Evolutionary conservation across 768 basidiomycete species (phyloP), one percentile per base, ranked within the genome.

Genomic region (Hirschioporus abietinus): DNA sequence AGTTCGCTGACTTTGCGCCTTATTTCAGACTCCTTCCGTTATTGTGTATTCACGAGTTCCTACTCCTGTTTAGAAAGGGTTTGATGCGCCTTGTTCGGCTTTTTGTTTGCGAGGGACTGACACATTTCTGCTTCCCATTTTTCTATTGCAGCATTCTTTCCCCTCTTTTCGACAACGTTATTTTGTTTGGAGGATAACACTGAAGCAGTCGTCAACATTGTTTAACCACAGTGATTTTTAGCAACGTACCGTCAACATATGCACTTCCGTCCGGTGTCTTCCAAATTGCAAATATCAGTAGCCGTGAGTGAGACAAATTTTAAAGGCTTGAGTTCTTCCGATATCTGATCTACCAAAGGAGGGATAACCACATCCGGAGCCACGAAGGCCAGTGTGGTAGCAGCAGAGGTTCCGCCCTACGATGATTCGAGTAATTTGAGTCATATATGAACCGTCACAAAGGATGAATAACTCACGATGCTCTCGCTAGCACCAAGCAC

Each of bases 51-150:
- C 15, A 99, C 85, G n/a, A 93, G 83, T 0, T 87, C 88, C 68
- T 91, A 87, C 67, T 97, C 93, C 67, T 91, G 88, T 74, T 95
- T 98, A 0, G 92, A 92, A 20, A 98, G 76, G 0, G 80, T 80
- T 7, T 77, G 78, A 18, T 71, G 65, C 1, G 80, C 71, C 1
- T 76, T 73, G 0, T 82, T 76, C 10, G 86, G 83, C 74, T 92
- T 93, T 80, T 98, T 98, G 65, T 78, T 85, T 7, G 92, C 92
- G 0, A 98, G 80, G 0, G 89, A 87, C 70, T 92, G 89, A 10
- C 95, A 86, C n/a, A 96, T 80, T 68, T 99, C 96, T 27, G 89
- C 90, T 68, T 99, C 97, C 96, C 96, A 99, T 72, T 93, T 90
- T 20, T 93, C 90, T 17, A 96, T 91, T 36, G 93, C 93, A 6